Percentiles rank a stretch among this genome's conserved stretches.
Evolutionary conservation across 73 alveolate species (phyloP).

Genomic region (Paramecium caudatum): DNA sequence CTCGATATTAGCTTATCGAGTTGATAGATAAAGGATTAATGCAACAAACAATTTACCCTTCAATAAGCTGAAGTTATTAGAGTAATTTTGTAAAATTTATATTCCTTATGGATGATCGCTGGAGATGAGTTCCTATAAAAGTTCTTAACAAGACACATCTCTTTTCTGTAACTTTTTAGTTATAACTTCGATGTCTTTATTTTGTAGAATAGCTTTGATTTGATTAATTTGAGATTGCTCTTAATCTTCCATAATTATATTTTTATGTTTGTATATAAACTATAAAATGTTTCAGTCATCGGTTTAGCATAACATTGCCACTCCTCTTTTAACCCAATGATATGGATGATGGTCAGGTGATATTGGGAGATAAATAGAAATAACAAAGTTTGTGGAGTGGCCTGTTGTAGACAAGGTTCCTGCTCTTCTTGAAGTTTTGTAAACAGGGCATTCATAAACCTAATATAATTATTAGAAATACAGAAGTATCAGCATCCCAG

Average conservation of each 20-base stretch:
- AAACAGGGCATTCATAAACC: constrained; percentile 93
- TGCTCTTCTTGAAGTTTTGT: constrained; percentile 99
- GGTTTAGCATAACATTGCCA: constrained; percentile 97
- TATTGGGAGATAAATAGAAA: constrained; percentile 94
- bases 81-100: neutral
- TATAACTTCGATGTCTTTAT: too few species aligned
- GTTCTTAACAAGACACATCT: neutral
- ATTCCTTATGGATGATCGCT: neutral
- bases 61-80: constrained; percentile 2
- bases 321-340: constrained; percentile 99
- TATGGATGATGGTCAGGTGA: constrained; percentile 91
- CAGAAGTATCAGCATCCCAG: constrained; percentile 81
- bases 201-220: too few species aligned
- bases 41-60: constrained; percentile 30
- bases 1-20: constrained; percentile 12
- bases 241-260: too few species aligned
- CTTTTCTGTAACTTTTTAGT: neutral
- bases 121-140: neutral
- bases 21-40: constrained; percentile 12
- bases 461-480: constrained; percentile 61
- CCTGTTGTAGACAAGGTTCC: constrained; percentile 99
- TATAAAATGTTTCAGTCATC: constrained; percentile 85
- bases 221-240: too few species aligned
- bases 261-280: neutral
- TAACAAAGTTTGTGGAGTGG: constrained; percentile 99